A percentile compares a stretch with the other conserved stretches of the same genome.
phyloP scores from a whole-genome alignment of 257 asterid species.

The Prunella vulgaris region DNA sequence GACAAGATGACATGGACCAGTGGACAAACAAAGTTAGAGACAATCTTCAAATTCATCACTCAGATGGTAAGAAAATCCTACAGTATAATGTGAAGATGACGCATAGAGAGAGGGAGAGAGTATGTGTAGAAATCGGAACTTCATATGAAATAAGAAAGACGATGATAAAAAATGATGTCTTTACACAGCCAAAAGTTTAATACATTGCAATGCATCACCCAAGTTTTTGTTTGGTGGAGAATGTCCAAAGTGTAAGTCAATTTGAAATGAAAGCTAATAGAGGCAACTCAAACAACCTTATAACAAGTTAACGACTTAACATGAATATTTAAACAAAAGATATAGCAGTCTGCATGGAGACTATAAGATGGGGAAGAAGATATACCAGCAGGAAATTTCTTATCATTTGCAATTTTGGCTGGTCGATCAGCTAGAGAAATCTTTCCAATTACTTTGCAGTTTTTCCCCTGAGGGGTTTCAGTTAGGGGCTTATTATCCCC shows the following conservation, averaged over 20 bases:
- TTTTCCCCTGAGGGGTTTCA: slow-evolving; percentile 29
- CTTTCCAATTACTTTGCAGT: slow-evolving; percentile 24
- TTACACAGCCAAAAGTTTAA: slow-evolving; percentile 12
- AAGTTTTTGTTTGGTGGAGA: background rate
- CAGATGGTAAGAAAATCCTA: slow-evolving; percentile 3
- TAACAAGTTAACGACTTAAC: background rate
- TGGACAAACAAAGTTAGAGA: background rate
- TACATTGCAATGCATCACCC: background rate
- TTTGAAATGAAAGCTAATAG: background rate
- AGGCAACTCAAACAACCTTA: background rate
- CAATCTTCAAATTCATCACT: slow-evolving; percentile 12
- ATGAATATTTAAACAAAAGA: slow-evolving; percentile 12
- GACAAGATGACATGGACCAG: background rate
- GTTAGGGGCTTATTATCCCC: slow-evolving; percentile 35
- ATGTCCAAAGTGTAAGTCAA: background rate
- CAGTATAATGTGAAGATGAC: slow-evolving; percentile 1
- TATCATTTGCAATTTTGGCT: slow-evolving; percentile 17
- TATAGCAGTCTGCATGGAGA: slow-evolving; percentile 16
- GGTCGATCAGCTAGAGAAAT: slow-evolving; percentile 19
- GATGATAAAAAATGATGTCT: slow-evolving; percentile 2
- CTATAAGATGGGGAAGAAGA: slow-evolving; percentile 18
- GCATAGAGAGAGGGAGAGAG: slow-evolving; percentile 12
- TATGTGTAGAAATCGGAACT: slow-evolving; percentile 10
- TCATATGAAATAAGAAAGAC: background rate
- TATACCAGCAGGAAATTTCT: slow-evolving; percentile 38